Evolutionary conservation across 2,329 filamentous ascomycete species (phyloP).

Genomic region (Daldinia eschscholtzii): DNA sequence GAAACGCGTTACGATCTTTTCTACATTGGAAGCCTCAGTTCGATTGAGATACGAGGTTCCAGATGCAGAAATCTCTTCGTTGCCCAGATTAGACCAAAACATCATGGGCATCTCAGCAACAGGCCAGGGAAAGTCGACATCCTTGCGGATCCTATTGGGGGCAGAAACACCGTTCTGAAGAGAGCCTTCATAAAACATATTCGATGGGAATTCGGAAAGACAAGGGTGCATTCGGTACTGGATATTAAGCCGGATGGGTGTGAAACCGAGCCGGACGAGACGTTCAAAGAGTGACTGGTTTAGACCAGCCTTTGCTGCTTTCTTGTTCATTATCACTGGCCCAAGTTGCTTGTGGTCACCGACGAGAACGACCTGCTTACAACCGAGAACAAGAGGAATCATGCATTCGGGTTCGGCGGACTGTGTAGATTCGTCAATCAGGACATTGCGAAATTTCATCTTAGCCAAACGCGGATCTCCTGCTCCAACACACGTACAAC

Average conservation of each 20-base stretch:
- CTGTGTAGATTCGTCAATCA: constrained; percentile 98
- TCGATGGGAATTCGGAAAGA: constrained; percentile 95
- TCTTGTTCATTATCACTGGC: constrained; percentile 99
- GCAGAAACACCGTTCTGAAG: constrained; percentile 96
- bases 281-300: constrained; percentile 99
- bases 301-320: constrained; percentile 95
- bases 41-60: constrained; percentile 98
- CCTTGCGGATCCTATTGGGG: constrained; percentile 86
- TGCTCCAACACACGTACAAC: constrained; percentile 97
- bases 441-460: constrained; percentile 97
- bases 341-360: constrained; percentile 98
- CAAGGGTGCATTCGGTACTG: constrained; percentile 99
- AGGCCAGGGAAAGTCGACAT: constrained; percentile 99
- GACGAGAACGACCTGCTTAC: constrained; percentile 98
- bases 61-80: constrained; percentile 97
- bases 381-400: constrained; percentile 96
- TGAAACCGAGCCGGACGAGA: constrained; percentile 89
- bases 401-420: constrained; percentile 98
- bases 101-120: constrained; percentile 97
- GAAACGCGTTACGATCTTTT: constrained; percentile 98
- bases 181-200: constrained; percentile 99
- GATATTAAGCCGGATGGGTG: constrained; percentile 92
- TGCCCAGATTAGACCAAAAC: constrained; percentile 99
- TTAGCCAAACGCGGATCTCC: constrained; percentile 95
- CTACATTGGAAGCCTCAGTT: constrained; percentile 95